phyloP scores from a whole-genome alignment of 176 grass and related monocot species.

The Ananas comosus region DNA sequence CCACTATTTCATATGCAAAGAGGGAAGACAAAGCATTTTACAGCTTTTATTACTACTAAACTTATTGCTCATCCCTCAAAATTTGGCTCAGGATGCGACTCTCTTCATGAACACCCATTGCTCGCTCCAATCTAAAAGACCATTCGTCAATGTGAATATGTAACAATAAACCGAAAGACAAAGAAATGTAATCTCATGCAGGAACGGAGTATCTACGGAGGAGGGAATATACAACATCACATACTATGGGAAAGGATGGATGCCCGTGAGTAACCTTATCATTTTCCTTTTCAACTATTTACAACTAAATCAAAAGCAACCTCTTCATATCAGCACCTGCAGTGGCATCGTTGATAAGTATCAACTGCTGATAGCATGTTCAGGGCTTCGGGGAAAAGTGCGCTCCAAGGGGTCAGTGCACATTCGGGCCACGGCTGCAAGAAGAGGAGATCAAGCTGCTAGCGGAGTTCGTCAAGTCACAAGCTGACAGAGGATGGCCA shows the following conservation, averaged over 20 bases:
- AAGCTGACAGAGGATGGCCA: conserved; percentile 78
- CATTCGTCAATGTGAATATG: background rate
- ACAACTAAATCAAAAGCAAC: background rate
- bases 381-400: conserved; percentile 87
- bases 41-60: conserved; percentile 1
- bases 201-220: conserved; percentile 68
- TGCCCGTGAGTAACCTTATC: conserved; percentile 47
- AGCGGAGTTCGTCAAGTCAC: conserved; percentile 66
- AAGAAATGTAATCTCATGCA: conserved; percentile 22
- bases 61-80: background rate
- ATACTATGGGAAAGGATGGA: conserved; percentile 81
- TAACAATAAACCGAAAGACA: conserved; percentile 8
- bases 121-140: background rate
- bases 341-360: background rate
- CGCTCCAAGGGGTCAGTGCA: conserved; percentile 69
- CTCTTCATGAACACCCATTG: conserved; percentile 44
- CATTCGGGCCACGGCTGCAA: conserved; percentile 49
- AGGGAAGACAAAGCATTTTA: background rate
- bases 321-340: background rate
- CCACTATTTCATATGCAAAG: conserved; percentile 2
- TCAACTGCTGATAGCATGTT: background rate
- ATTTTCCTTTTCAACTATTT: background rate
- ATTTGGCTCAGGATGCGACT: conserved; percentile 49
- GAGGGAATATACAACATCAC: conserved; percentile 80
- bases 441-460: conserved; percentile 80